Evolutionary conservation across 2,329 filamentous ascomycete genomes (phyloP).

Genomic region (Setomelanomma holmii): DNA sequence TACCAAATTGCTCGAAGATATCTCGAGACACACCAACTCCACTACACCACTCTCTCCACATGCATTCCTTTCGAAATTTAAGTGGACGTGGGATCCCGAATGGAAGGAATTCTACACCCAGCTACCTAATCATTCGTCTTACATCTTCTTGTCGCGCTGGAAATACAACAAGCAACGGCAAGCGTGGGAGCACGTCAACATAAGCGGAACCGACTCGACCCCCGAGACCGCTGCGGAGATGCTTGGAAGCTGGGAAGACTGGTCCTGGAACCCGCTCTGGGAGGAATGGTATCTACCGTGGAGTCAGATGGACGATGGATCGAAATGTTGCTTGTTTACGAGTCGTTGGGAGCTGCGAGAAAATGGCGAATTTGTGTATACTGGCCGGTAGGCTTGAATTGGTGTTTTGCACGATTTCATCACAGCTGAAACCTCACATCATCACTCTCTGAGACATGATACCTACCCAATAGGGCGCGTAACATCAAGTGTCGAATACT

Average conservation of each 20-base stretch:
- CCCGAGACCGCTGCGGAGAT: conserved; percentile 13
- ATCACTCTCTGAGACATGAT: neutral
- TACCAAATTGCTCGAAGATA: conserved; percentile 11
- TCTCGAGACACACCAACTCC: conserved; percentile 4
- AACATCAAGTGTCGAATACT: neutral
- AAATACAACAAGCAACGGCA: conserved; percentile 9
- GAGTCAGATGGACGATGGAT: conserved; percentile 1
- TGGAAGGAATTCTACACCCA: conserved; percentile 24
- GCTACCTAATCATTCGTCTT: conserved; percentile 6
- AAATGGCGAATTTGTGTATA: conserved; percentile 20
- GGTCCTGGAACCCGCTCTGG: conserved; percentile 21
- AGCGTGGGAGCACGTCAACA: conserved; percentile 19
- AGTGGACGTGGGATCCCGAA: conserved; percentile 19
- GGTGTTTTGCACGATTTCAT: neutral
- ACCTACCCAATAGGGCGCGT: neutral
- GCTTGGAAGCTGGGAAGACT: conserved; percentile 29
- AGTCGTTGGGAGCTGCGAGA: conserved; percentile 18
- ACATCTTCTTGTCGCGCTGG: conserved; percentile 20
- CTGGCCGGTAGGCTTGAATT: neutral
- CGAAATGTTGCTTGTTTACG: conserved; percentile 13
- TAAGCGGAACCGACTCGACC: conserved; percentile 2
- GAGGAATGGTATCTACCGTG: conserved; percentile 22
- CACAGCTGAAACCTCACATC: neutral
- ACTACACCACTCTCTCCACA: conserved; percentile 7
- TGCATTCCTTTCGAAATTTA: conserved; percentile 5